Conservation (phyloP, 2,329 filamentous ascomycete species). For the Uncinocarpus reesii region DNA sequence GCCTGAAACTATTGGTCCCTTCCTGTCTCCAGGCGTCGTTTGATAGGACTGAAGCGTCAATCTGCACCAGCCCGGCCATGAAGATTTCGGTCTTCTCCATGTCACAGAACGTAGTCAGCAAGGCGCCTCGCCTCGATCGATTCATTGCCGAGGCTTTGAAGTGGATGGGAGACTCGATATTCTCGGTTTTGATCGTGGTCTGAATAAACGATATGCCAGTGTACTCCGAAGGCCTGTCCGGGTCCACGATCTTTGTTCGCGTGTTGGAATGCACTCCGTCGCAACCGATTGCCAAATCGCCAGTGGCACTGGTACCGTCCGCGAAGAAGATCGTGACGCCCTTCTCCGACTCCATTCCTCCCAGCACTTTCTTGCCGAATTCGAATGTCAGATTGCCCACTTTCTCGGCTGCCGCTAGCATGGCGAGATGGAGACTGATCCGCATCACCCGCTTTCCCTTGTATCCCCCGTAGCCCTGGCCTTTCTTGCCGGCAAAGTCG, state of each 20-base stretch:
- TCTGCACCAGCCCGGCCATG: constrained; percentile 32
- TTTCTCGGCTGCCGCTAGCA: constrained; percentile 33
- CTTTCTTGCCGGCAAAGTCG: constrained; percentile 30
- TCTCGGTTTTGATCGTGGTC: constrained; percentile 24
- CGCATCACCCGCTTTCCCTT: constrained; percentile 36
- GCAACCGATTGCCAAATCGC: constrained; percentile 33
- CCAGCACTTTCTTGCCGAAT: constrained; percentile 35
- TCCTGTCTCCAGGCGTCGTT: constrained; percentile 17
- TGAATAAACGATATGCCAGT: constrained; percentile 35
- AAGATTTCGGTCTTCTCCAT: constrained; percentile 30
- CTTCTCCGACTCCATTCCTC: constrained; percentile 27
- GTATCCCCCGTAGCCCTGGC: constrained; percentile 32
- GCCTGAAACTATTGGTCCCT: constrained; percentile 20
- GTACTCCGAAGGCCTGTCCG: constrained; percentile 29
- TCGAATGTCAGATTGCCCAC: constrained; percentile 30
- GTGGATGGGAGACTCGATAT: constrained; percentile 24
- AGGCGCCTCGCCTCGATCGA: constrained; percentile 30
- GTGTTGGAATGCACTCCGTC: constrained; percentile 36
- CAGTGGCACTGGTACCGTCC: constrained; percentile 28
- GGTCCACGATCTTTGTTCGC: constrained; percentile 31
- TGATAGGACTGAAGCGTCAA: constrained; percentile 24
- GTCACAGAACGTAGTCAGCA: constrained; percentile 35
- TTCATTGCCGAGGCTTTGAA: constrained; percentile 35
- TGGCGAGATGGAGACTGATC: constrained; percentile 32
- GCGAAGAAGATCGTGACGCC: constrained; percentile 30